Evolutionary conservation across 352 stramenopile genomes (phyloP), one percentile per base, ranked within the genome.

Genomic region (Globisporangium irregulare): DNA sequence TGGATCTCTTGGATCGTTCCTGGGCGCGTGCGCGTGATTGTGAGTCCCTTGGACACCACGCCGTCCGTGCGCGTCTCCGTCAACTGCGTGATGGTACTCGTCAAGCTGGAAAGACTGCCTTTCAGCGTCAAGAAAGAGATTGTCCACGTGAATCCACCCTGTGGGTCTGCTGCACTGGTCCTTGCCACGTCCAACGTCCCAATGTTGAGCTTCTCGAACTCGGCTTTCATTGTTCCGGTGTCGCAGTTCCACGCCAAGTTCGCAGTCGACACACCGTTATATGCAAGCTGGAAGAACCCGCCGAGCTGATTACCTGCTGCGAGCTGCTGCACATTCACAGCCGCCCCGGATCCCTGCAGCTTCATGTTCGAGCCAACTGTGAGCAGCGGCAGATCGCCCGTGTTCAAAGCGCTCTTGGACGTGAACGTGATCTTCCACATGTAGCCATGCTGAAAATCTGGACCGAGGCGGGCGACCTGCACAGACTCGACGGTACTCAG

Each of bases 141-240:
- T n/a, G 87, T 97, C 95, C 95, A 99, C 59, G 86, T 98, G 75
- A 94, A 98, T 0, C 94, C 93, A 5, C 86, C 86, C 67, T 97
- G 86, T 5, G 82, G 72, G 70, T 98, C 90, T 4, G 92, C 74
- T 3, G 74, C 78, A 2, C 46, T 61, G 3, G 83, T 80, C 15
- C 93, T 81, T 22, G 75, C 62, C 18, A 97, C 79, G 41, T 92
- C 82, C 4, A 97, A 34, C 1, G 73, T 79, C 0, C 86, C 86
- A 3, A 91, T 73, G 25, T 72, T 79, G 48, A 95, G 63, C 15
- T 64, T 71, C 55, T 90, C 74, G 1, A 95, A 71, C 25, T 78
- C 79, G 0, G 41, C 70, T 60, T 95, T 90, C 82, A 97, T 92
- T 15, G 81, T 75, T 2, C 75, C 80, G 0, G 83, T 76, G 15